Conservation (phyloP, 345 rosid species). For the Physaria fendleri region DNA sequence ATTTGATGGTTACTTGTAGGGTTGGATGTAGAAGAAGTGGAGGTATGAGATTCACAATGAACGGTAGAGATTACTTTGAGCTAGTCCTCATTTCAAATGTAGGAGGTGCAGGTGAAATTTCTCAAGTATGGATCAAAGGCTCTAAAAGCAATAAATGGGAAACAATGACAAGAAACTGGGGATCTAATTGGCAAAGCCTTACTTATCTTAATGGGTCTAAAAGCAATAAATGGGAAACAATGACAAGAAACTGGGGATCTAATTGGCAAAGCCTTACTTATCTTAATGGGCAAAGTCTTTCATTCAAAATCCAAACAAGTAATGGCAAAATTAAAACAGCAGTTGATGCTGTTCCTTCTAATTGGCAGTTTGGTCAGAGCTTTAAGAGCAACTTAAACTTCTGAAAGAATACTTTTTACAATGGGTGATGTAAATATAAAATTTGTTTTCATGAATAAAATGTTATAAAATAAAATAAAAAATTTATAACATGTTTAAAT, state of each 20-base stretch:
- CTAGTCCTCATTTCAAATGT: slow-evolving; percentile 59
- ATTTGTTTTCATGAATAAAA: slow-evolving; percentile 11
- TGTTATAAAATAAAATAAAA: slow-evolving; percentile 10
- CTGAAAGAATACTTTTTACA: not conserved
- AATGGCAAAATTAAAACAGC: slow-evolving; percentile 41
- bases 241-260: slow-evolving; percentile 69
- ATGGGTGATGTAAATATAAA: slow-evolving; percentile 6
- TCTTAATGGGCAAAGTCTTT: slow-evolving; percentile 60
- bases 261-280: slow-evolving; percentile 62
- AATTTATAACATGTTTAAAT: no score
- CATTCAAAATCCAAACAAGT: slow-evolving; percentile 48
- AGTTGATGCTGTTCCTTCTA: slow-evolving; percentile 39
- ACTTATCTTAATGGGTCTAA: no score
- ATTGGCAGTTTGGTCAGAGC: slow-evolving; percentile 64
- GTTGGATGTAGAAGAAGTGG: slow-evolving; percentile 55
- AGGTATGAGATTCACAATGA: slow-evolving; percentile 60
- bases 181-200: no score
- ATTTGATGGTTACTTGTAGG: slow-evolving; percentile 24
- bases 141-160: slow-evolving; percentile 45
- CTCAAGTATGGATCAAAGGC: slow-evolving; percentile 51
- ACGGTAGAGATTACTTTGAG: slow-evolving; percentile 59
- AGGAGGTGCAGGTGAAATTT: slow-evolving; percentile 54
- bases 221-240: slow-evolving; percentile 45
- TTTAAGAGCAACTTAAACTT: slow-evolving; percentile 54
- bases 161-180: no score